A percentile compares a stretch with the other conserved stretches of the same genome.
phyloP scores from a whole-genome alignment of 768 basidiomycete genomes.

The Amyloporia xantha region DNA sequence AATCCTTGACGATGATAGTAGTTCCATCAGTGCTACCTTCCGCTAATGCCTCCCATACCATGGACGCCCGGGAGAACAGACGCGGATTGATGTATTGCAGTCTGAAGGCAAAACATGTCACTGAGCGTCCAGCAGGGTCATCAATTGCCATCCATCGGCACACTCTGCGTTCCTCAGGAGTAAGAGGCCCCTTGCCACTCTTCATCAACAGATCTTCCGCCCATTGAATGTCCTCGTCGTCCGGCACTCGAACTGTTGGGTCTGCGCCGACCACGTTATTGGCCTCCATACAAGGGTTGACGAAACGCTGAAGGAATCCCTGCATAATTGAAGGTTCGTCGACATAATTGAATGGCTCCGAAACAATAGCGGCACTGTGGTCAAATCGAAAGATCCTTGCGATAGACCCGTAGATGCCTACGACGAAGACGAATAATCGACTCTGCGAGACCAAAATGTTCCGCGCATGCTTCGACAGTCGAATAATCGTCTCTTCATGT shows the following conservation, averaged over 20 bases:
- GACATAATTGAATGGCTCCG: not conserved
- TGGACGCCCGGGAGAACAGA: constrained; percentile 11
- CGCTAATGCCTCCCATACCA: constrained; percentile 8
- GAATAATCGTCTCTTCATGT: not conserved
- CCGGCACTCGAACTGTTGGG: not conserved
- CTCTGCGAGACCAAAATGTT: constrained; percentile 9
- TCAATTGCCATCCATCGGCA: not conserved
- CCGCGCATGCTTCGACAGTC: constrained; percentile 10
- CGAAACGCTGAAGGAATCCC: constrained; percentile 11
- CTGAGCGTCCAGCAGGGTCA: not conserved
- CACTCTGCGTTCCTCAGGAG: not conserved
- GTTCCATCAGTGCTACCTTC: not conserved
- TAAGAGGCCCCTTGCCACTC: not conserved
- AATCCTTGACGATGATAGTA: constrained; percentile 8
- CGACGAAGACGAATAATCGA: constrained; percentile 6
- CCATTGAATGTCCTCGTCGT: not conserved
- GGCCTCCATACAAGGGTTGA: constrained; percentile 2
- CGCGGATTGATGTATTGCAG: constrained; percentile 2
- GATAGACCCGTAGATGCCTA: constrained; percentile 10
- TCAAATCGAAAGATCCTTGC: constrained; percentile 12
- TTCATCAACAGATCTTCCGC: not conserved
- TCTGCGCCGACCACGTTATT: constrained; percentile 1
- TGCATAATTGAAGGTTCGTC: not conserved
- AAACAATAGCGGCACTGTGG: constrained; percentile 8
- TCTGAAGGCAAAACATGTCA: not conserved